A percentile compares a stretch with the other conserved stretches of the same genome.
These are phyloP conservation scores for Backusella tuberculispora DNA, from an alignment of 192 early-diverging fungal species.

Conservation along the genomic window DNA sequence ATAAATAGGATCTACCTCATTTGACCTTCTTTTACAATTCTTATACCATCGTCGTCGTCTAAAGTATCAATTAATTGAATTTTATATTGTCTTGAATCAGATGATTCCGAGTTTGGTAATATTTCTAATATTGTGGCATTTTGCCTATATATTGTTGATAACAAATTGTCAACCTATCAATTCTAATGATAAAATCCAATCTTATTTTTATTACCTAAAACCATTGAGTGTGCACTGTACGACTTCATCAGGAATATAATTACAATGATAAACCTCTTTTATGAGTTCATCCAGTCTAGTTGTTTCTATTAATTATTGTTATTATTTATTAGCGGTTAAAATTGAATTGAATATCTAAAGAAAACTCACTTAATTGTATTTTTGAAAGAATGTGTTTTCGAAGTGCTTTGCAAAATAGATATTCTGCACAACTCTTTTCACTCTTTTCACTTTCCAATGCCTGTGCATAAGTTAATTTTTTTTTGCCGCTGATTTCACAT, in stretches of 20 bases:
- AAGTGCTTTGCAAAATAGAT: constrained; percentile 68
- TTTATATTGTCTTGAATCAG: constrained; percentile 8
- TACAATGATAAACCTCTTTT: constrained; percentile 57
- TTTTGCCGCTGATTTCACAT: constrained; percentile 75
- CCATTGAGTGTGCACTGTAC: constrained; percentile 48
- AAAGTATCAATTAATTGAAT: not conserved
- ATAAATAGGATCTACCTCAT: not conserved
- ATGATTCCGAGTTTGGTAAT: constrained; percentile 11
- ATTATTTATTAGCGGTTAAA: not conserved
- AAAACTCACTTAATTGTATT: constrained; percentile 75
- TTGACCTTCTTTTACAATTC: not conserved
- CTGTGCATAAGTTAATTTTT: constrained; percentile 78
- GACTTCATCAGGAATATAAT: constrained; percentile 57
- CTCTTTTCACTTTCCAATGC: constrained; percentile 78
- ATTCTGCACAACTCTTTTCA: constrained; percentile 61
- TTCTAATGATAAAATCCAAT: too few relatives aligned
- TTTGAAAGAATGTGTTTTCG: constrained; percentile 59
- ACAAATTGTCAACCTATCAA: not conserved
- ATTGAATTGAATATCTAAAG: not conserved
- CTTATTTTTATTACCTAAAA: constrained; percentile 20
- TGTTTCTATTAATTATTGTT: constrained; percentile 46
- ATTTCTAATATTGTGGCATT: constrained; percentile 34
- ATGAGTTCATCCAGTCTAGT: constrained; percentile 60
- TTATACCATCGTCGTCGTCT: constrained; percentile 10
- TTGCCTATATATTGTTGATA: constrained; percentile 22